phyloP scores from a whole-genome alignment of 352 stramenopile species.

The Phytophthora megakarya region DNA sequence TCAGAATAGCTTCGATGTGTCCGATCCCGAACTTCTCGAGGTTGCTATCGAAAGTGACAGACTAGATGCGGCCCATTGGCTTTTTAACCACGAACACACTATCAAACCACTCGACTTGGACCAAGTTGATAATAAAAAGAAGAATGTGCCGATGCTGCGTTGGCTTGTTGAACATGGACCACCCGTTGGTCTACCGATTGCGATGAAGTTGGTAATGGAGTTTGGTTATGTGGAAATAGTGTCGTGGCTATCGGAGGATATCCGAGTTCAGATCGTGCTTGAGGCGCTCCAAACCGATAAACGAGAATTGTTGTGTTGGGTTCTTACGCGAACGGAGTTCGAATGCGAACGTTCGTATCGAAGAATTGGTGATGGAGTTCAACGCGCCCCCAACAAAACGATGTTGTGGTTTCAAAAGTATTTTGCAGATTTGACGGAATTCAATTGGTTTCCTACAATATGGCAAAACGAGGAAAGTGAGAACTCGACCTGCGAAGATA shows the following conservation, averaged over 20 bases:
- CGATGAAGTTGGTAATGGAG: background rate
- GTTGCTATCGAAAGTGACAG: background rate
- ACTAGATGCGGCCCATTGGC: background rate
- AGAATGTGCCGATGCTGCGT: background rate
- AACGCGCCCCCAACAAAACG: too few relatives aligned
- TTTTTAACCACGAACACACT: background rate
- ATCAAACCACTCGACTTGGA: background rate
- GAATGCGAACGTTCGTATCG: too few relatives aligned
- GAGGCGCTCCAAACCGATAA: background rate
- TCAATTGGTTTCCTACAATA: too few relatives aligned
- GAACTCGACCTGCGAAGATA: too few relatives aligned
- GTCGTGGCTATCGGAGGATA: background rate
- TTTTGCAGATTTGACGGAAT: too few relatives aligned
- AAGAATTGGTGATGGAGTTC: too few relatives aligned
- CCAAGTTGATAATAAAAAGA: background rate
- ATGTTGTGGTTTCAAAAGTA: too few relatives aligned
- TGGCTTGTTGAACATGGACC: constrained; percentile 2
- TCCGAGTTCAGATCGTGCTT: background rate
- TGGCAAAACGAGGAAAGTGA: too few relatives aligned
- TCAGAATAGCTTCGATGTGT: background rate
- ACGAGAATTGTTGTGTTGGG: background rate
- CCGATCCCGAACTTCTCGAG: background rate
- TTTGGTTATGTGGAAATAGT: background rate
- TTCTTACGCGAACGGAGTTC: background rate
- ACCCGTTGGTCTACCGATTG: background rate